Conservation (phyloP, 1,139 yeast species). For the Arxiozyma slooffiae region DNA sequence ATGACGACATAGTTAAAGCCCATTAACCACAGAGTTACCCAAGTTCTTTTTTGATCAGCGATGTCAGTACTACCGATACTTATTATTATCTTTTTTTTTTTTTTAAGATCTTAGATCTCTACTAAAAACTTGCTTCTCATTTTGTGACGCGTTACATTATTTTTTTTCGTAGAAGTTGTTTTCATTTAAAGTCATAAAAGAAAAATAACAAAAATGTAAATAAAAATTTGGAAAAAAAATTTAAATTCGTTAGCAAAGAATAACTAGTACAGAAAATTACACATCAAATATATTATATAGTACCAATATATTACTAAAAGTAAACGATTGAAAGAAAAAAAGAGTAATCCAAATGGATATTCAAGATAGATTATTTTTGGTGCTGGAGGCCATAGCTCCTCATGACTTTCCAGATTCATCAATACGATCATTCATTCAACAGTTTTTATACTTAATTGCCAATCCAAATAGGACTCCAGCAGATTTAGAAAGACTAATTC, state of each 20-base stretch:
- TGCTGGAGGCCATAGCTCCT: conserved; percentile 6
- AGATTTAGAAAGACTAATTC: conserved; percentile 12
- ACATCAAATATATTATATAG: no score
- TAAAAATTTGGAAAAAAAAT: no score
- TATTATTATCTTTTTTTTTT: no score
- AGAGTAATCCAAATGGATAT: conserved; percentile 2
- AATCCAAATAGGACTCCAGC: conserved; percentile 6
- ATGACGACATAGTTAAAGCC: no score
- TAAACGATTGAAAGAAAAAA: background rate
- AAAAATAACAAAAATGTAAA: background rate
- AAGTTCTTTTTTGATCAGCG: no score
- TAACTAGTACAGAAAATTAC: background rate
- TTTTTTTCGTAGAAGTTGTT: no score
- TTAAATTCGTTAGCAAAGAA: no score
- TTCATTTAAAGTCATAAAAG: background rate
- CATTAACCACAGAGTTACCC: no score
- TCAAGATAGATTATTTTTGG: background rate
- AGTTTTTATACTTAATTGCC: conserved; percentile 1
- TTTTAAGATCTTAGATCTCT: no score
- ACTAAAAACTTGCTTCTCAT: no score
- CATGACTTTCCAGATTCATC: conserved; percentile 4
- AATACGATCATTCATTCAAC: conserved; percentile 2
- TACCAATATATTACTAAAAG: background rate
- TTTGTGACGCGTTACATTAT: background rate
- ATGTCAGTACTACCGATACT: no score